Percentiles rank a stretch among this genome's conserved stretches.
Conservation (phyloP, 1,284 basidiomycete species). For the Sporisorium scitamineum region DNA sequence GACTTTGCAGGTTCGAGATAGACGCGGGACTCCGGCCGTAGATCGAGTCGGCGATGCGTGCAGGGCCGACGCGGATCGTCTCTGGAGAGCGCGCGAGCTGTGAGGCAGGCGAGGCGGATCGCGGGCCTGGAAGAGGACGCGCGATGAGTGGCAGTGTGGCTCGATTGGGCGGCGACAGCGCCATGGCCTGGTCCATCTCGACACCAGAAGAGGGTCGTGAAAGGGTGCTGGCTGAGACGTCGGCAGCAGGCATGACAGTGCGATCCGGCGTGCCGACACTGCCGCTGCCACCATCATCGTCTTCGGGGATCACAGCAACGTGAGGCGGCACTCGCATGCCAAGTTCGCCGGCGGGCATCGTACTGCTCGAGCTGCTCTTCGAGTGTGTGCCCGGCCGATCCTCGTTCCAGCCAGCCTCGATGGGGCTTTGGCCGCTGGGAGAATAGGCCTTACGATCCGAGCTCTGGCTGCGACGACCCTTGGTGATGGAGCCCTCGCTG, state of each 20-base stretch:
- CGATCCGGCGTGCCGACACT: slow-evolving; percentile 10
- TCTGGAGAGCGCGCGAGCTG: slow-evolving; percentile 45
- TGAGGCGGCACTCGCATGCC: slow-evolving; percentile 22
- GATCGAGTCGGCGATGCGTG: slow-evolving; percentile 35
- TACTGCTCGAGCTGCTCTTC: slow-evolving; percentile 39
- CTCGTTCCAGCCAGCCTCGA: slow-evolving; percentile 14
- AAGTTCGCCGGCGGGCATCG: slow-evolving; percentile 16
- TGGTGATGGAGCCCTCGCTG: slow-evolving; percentile 40
- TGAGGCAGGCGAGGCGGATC: slow-evolving; percentile 39
- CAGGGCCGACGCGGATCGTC: slow-evolving; percentile 36
- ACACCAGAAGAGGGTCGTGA: not conserved
- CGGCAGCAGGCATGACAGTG: not conserved
- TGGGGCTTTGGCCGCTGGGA: slow-evolving; percentile 19
- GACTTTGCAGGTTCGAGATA: slow-evolving; percentile 36
- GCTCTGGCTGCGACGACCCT: slow-evolving; percentile 31
- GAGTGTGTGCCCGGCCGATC: slow-evolving; percentile 26
- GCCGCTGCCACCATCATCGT: slow-evolving; percentile 20
- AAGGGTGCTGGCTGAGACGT: not conserved
- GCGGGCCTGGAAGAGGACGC: slow-evolving; percentile 17
- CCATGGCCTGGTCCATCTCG: slow-evolving; percentile 14
- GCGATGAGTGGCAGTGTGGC: slow-evolving; percentile 7
- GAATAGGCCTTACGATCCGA: slow-evolving; percentile 25
- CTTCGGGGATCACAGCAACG: slow-evolving; percentile 39
- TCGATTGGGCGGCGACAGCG: slow-evolving; percentile 21
- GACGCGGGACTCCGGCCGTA: slow-evolving; percentile 44